phyloP scores from a whole-genome alignment of 768 basidiomycete genomes.

The Lepiota brunneoincarnata region DNA sequence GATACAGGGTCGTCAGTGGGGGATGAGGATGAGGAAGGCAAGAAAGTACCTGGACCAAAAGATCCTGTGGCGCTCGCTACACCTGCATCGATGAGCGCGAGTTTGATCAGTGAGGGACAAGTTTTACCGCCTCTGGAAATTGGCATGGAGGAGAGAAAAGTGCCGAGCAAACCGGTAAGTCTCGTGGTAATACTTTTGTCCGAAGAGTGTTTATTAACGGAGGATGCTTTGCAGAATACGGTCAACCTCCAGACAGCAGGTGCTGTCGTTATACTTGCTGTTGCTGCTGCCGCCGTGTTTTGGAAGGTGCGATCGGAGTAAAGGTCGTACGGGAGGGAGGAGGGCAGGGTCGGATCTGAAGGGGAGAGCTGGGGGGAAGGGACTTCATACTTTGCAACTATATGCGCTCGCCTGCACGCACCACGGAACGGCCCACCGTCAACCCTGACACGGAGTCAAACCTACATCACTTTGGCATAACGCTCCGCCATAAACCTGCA shows the following conservation, averaged over 20 bases:
- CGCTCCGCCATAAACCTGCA: too few relatives aligned
- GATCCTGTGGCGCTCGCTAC: not conserved
- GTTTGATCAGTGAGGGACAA: slow-evolving; percentile 1
- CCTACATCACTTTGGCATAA: too few relatives aligned
- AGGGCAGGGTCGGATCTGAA: not conserved
- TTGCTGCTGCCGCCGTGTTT: slow-evolving; percentile 70
- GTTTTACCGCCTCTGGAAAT: not conserved
- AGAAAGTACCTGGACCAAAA: slow-evolving; percentile 20
- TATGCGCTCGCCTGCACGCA: too few relatives aligned
- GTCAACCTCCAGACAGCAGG: slow-evolving; percentile 54
- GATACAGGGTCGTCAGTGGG: slow-evolving; percentile 19
- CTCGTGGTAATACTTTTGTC: slow-evolving; percentile 11
- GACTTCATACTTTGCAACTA: too few relatives aligned
- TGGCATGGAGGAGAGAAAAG: not conserved
- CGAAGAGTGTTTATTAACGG: not conserved
- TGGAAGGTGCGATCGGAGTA: slow-evolving; percentile 60
- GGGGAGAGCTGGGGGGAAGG: not conserved
- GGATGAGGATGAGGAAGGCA: slow-evolving; percentile 23
- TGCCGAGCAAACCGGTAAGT: slow-evolving; percentile 12
- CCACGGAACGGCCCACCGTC: too few relatives aligned
- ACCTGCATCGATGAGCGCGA: not conserved
- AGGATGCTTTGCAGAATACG: slow-evolving; percentile 17
- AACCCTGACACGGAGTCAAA: too few relatives aligned
- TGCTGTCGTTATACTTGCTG: slow-evolving; percentile 62
- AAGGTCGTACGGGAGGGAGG: not conserved